A percentile compares a stretch with the other conserved stretches of the same genome.
These are phyloP conservation scores for Fomitopsis serialis DNA, from an alignment of 768 basidiomycete species.

Conservation along the genomic window DNA sequence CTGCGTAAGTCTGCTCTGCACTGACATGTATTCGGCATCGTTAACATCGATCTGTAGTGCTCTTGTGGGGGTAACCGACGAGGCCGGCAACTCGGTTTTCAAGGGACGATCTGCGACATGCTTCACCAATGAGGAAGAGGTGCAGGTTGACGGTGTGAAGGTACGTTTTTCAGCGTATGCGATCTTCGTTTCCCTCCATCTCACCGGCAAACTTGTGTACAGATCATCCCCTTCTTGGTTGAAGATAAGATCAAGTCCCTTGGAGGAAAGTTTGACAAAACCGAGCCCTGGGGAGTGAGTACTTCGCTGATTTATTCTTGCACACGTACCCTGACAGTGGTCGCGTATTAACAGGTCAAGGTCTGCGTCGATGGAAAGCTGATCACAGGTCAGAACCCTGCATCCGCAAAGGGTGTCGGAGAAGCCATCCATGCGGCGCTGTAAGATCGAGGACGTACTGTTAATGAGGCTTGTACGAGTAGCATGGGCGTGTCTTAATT, in stretches of 20 bases:
- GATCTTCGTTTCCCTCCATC: neutral
- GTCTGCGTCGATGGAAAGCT: slow-evolving; percentile 56
- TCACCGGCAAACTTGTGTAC: neutral
- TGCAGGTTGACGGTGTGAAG: slow-evolving; percentile 36
- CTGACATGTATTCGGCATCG: neutral
- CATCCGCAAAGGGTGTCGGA: slow-evolving; percentile 51
- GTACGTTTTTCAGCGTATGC: slow-evolving; percentile 27
- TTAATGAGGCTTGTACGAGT: neutral
- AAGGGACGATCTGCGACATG: slow-evolving; percentile 52
- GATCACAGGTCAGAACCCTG: slow-evolving; percentile 74
- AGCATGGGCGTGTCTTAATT: too few relatives aligned
- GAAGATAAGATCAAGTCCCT: slow-evolving; percentile 59
- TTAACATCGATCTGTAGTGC: slow-evolving; percentile 32
- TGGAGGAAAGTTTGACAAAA: slow-evolving; percentile 64
- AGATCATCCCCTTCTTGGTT: slow-evolving; percentile 67
- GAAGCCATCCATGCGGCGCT: slow-evolving; percentile 53
- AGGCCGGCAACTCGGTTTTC: slow-evolving; percentile 60
- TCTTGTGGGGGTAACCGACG: slow-evolving; percentile 49
- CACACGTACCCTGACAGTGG: neutral
- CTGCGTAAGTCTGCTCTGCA: slow-evolving; percentile 42
- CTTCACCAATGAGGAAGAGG: slow-evolving; percentile 72
- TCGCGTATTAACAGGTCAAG: slow-evolving; percentile 24
- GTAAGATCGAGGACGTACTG: slow-evolving; percentile 8
- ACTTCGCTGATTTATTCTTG: neutral
- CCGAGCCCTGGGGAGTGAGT: slow-evolving; percentile 52